Conservation (phyloP, 2,329 filamentous ascomycete species). For the Rutstroemia sp. region DNA sequence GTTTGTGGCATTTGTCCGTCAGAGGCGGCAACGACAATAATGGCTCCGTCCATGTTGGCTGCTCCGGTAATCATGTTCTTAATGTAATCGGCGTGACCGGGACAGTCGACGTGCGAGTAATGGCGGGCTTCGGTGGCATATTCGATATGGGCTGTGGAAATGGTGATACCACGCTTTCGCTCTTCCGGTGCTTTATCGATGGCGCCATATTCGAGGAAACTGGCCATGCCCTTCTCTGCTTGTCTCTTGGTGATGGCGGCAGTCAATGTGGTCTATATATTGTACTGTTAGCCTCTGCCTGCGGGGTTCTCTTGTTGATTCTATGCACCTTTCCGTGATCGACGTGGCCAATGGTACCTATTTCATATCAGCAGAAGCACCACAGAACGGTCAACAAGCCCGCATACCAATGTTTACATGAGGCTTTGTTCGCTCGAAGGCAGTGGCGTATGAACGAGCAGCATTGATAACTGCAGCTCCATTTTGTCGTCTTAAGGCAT, state of each 20-base stretch:
- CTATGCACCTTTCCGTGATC: constrained; percentile 92
- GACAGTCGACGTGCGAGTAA: constrained; percentile 99
- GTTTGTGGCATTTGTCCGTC: constrained; percentile 99
- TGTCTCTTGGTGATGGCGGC: constrained; percentile 98
- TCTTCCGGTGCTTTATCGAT: constrained; percentile 99
- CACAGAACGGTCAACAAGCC: neutral
- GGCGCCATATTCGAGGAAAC: constrained; percentile 92
- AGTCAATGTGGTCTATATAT: constrained; percentile 80
- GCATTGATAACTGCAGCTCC: constrained; percentile 58
- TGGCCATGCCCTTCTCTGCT: constrained; percentile 87
- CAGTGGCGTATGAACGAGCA: constrained; percentile 53
- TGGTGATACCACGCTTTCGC: constrained; percentile 99
- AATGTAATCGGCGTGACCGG: constrained; percentile 99
- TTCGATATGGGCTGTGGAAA: constrained; percentile 97
- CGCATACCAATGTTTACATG: constrained; percentile 91
- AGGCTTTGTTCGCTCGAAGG: constrained; percentile 85
- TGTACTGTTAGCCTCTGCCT: neutral
- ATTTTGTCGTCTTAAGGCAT: constrained; percentile 55
- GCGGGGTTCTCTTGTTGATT: neutral
- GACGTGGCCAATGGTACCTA: constrained; percentile 96
- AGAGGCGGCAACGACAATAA: constrained; percentile 96
- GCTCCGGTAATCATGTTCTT: constrained; percentile 99
- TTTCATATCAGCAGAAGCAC: constrained; percentile 12
- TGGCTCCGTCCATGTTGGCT: constrained; percentile 97
- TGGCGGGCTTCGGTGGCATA: constrained; percentile 90